Conservation (phyloP, 306 rosid genomes). For the Prunus armeniaca region DNA sequence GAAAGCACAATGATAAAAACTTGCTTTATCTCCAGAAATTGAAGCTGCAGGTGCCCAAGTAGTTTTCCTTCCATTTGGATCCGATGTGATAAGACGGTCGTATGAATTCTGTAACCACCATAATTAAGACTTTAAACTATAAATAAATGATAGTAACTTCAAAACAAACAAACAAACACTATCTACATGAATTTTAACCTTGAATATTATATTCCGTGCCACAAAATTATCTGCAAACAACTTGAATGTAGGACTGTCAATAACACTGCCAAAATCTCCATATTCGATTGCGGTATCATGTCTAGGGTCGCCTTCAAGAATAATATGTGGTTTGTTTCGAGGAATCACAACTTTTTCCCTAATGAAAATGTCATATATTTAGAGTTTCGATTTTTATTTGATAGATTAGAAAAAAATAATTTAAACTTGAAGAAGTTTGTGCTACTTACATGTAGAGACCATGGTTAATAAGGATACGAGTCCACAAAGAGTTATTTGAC, state of each 20-base stretch:
- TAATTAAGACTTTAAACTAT: neutral
- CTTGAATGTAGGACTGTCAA: constrained; percentile 2
- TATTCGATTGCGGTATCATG: neutral
- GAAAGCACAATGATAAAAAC: neutral
- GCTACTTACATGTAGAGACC: constrained; percentile 19
- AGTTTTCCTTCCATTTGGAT: neutral
- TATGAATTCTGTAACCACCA: neutral
- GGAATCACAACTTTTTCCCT: constrained; percentile 40
- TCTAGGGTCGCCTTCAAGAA: constrained; percentile 22
- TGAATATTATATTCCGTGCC: neutral
- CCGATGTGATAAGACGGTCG: neutral
- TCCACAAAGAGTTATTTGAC: constrained; percentile 18
- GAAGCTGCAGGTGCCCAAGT: constrained; percentile 12
- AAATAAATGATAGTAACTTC: neutral
- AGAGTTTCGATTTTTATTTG: neutral
- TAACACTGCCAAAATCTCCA: neutral
- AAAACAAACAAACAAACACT: neutral
- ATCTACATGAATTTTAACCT: neutral
- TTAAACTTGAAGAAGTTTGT: neutral
- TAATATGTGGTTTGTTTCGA: constrained; percentile 6
- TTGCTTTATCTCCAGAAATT: constrained; percentile 13
- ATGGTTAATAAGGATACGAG: constrained; percentile 15
- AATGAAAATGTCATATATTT: neutral
- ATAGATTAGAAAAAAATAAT: neutral
- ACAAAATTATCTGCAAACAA: constrained; percentile 1